Base-by-base conservation (phyloP, 2,329 filamentous ascomycete species). In the Pseudonectria buxi region DNA sequence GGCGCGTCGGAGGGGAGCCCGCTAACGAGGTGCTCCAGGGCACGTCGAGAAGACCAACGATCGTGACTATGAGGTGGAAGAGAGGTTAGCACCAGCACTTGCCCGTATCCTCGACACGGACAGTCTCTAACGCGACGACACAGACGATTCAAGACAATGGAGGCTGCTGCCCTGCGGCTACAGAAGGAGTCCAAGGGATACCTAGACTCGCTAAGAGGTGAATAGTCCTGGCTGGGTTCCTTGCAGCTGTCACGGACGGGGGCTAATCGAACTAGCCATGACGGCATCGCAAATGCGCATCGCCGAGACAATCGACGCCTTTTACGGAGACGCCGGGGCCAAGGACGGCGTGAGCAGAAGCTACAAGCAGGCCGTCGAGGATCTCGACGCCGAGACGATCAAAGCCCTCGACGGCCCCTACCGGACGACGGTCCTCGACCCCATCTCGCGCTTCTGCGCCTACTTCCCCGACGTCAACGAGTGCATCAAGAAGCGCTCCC, bases 391-490 rank as follows among this genome's bases (percentile, higher is more conserved):
- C 35, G 94, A 98, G 64, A 98, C 92, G 1, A 95, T 98, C 65
- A 98, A 98, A 64, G 92, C 92, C 6, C 72, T 98, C 45, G 92
- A 98, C 63, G 92, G 92, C 4, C 94, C 92, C 30, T 98, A 95
- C 66, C 78, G 85, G 63, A 84, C 85, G 28, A 96, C 92, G 6
- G 92, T 98, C 18, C 75, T 98, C 31, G 92, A 98, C 52, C 92
- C 92, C 28, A 98, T 98, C 59, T 83, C 83, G 45, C 79, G 89
- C 47, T 98, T 96, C 70, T 96, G 90, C 68, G 86, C 87, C 49
- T 98, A 98, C 69, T 98, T 98, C 63, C 90, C 92, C 24, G 92
- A 98, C 61, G 89, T 98, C 58, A 98, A 98, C 65, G 88, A 95
- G 68, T 95, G 90, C 65, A 95, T 98, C 65, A 98, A 96, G 69